phyloP scores from a whole-genome alignment of 768 basidiomycete species.

The Leccinum imitatum region DNA sequence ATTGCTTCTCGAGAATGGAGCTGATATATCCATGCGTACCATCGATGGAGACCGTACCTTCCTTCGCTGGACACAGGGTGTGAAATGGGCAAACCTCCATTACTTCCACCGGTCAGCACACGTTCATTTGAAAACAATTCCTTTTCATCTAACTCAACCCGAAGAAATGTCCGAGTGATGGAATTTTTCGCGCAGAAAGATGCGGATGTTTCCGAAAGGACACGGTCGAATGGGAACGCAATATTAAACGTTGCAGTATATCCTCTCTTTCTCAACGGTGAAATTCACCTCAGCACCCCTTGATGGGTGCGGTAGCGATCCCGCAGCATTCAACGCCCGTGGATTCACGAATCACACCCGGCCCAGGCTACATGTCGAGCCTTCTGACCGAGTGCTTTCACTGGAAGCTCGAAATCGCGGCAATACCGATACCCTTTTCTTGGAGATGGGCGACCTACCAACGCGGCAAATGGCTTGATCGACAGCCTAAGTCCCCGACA shows the following conservation, averaged over 20 bases:
- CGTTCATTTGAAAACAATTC: background rate
- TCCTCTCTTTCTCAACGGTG: background rate
- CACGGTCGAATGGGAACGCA: too few species aligned
- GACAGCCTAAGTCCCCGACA: too few species aligned
- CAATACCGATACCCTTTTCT: background rate
- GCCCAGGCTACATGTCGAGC: background rate
- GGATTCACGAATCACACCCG: background rate
- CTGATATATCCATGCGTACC: background rate
- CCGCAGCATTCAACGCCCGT: background rate
- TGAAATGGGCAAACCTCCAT: background rate
- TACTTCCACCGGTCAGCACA: background rate
- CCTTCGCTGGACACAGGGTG: background rate
- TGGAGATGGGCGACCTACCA: background rate
- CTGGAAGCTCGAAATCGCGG: too few species aligned
- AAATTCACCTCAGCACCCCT: background rate
- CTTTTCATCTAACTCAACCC: background rate
- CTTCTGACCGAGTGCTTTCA: background rate
- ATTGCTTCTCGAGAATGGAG: slow-evolving; percentile 1
- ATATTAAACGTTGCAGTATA: too few species aligned
- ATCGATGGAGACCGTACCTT: background rate
- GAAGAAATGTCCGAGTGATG: background rate
- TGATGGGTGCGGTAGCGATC: background rate
- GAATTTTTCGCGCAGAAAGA: background rate
- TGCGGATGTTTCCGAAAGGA: background rate
- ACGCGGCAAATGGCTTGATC: background rate